Percentiles rank a stretch among this genome's conserved stretches.
Conservation (phyloP, 2,329 filamentous ascomycete genomes). For the Xylariaceae sp. region DNA sequence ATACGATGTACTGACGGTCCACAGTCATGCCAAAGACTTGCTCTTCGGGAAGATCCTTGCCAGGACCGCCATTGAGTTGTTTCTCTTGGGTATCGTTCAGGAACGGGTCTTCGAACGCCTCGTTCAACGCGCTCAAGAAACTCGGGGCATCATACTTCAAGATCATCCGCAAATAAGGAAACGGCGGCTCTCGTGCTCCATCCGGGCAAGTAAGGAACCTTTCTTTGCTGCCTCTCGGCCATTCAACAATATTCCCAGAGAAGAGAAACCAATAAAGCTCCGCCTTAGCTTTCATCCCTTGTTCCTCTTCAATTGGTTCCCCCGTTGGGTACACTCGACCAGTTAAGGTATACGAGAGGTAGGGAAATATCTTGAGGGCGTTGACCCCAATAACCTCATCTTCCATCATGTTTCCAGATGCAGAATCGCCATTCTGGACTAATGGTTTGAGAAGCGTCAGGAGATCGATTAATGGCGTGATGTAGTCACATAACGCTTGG, state of each 20-base stretch:
- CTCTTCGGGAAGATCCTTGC: conserved; percentile 55
- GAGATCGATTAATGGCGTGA: conserved; percentile 83
- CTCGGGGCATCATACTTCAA: conserved; percentile 85
- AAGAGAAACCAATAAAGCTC: conserved; percentile 93
- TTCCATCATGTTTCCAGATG: conserved; percentile 50
- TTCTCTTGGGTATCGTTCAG: conserved; percentile 73
- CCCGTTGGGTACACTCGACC: conserved; percentile 89
- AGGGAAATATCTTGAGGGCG: conserved; percentile 88
- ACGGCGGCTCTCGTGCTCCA: conserved; percentile 62
- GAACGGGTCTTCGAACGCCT: conserved; percentile 93
- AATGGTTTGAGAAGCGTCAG: conserved; percentile 60
- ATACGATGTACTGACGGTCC: conserved; percentile 87
- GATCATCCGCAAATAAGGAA: conserved; percentile 78
- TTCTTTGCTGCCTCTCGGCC: conserved; percentile 62
- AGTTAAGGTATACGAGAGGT: conserved; percentile 86
- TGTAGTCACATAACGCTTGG: conserved; percentile 78
- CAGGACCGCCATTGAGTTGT: conserved; percentile 47
- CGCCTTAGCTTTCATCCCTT: conserved; percentile 71
- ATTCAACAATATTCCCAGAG: conserved; percentile 69
- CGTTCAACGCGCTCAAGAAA: conserved; percentile 91
- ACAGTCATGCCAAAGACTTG: conserved; percentile 66
- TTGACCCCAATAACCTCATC: conserved; percentile 61
- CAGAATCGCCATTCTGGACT: conserved; percentile 51
- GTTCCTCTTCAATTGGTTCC: conserved; percentile 63
- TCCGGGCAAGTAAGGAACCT: conserved; percentile 56